These are phyloP conservation scores for Gorgonomyces haynaldii DNA, from an alignment of 192 early-diverging fungal genomes.

Conservation along the genomic window DNA sequence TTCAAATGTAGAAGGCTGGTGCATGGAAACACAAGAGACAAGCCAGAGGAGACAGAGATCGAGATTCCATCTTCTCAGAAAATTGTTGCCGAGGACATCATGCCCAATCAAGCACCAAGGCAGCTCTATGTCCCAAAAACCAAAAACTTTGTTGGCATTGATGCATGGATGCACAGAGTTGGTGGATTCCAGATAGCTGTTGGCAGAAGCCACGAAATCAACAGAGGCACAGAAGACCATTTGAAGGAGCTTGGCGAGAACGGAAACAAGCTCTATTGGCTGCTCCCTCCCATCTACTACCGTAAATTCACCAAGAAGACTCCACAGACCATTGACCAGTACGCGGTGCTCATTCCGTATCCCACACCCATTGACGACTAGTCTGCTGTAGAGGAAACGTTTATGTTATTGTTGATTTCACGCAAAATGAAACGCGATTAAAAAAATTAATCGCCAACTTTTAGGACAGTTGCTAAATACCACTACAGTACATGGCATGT, in stretches of 20 bases:
- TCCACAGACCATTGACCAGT: slow-evolving; percentile 10
- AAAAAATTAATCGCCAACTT: too few relatives aligned
- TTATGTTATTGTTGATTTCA: too few relatives aligned
- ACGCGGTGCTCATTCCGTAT: slow-evolving; percentile 9
- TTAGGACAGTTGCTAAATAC: too few relatives aligned
- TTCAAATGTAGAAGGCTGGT: slow-evolving; percentile 9
- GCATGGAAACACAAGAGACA: slow-evolving; percentile 7
- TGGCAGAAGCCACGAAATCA: slow-evolving; percentile 10
- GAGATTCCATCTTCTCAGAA: slow-evolving; percentile 5
- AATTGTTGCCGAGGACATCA: slow-evolving; percentile 3
- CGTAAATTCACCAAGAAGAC: slow-evolving; percentile 8
- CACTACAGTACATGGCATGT: too few relatives aligned
- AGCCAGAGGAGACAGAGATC: neutral
- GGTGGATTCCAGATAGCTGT: slow-evolving; percentile 13
- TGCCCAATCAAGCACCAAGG: neutral
- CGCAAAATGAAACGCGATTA: too few relatives aligned
- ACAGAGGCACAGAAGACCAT: slow-evolving; percentile 4
- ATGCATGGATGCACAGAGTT: slow-evolving; percentile 9
- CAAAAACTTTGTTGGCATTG: slow-evolving; percentile 5
- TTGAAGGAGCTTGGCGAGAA: slow-evolving; percentile 4
- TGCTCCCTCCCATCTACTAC: slow-evolving; percentile 10
- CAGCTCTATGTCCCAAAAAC: slow-evolving; percentile 14
- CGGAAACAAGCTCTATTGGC: slow-evolving; percentile 9
- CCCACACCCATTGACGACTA: too few relatives aligned
- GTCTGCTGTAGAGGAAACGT: too few relatives aligned